A percentile compares a stretch with the other conserved stretches of the same genome.
Conservation (phyloP, 73 alveolate genomes). For the Blepharisma japonicum region DNA sequence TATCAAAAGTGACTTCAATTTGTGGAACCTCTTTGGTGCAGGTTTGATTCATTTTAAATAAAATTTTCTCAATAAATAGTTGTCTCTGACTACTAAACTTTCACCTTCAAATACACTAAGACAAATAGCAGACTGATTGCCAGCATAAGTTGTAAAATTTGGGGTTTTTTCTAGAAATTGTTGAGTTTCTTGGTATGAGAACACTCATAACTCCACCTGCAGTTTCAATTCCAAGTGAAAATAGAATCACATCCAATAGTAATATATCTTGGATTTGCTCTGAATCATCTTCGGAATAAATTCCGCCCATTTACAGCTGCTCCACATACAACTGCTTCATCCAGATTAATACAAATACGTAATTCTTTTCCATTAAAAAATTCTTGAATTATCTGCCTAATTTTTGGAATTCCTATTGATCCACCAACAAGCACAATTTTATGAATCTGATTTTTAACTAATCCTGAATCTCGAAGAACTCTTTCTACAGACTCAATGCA, state of each 20-base stretch:
- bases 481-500: constrained; percentile 50
- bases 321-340: constrained; percentile 79
- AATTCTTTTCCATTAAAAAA: constrained; percentile 52
- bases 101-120: constrained; percentile 98
- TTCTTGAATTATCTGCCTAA: constrained; percentile 46
- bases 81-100: constrained; percentile 93
- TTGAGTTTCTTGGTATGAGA: constrained; percentile 92
- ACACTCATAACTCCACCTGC: constrained; percentile 79
- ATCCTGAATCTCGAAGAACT: constrained; percentile 41
- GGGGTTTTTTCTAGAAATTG: constrained; percentile 96
- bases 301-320: constrained; percentile 85
- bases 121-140: constrained; percentile 89
- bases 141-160: constrained; percentile 94
- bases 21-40: constrained; percentile 94
- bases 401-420: constrained; percentile 66
- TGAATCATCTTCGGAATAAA: constrained; percentile 46
- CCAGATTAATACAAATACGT: constrained; percentile 49
- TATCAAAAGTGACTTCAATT: constrained; percentile 95
- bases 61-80: constrained; percentile 91
- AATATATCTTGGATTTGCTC: constrained; percentile 33
- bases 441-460: constrained; percentile 43
- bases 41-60: constrained; percentile 93
- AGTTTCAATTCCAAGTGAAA: constrained; percentile 73
- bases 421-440: constrained; percentile 78
- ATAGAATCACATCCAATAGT: constrained; percentile 75